phyloP scores from a whole-genome alignment of 2,329 filamentous ascomycete species.

The Colletotrichum eremochloae region DNA sequence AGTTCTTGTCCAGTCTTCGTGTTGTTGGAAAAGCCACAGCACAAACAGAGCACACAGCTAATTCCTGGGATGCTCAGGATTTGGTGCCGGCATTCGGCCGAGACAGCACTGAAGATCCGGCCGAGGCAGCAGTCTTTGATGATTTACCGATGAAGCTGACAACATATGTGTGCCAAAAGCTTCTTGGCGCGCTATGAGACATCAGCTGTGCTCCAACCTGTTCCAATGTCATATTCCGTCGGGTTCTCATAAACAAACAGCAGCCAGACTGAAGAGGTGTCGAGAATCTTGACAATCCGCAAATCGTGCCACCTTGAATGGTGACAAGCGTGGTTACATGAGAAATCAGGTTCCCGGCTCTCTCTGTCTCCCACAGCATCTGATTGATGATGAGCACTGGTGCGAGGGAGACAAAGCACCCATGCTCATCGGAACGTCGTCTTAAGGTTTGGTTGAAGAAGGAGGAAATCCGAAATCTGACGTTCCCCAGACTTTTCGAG shows the following conservation, averaged over 20 bases:
- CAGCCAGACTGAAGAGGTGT: background rate
- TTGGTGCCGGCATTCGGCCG: background rate
- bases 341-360: background rate
- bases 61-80: background rate
- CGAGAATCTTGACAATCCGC: background rate
- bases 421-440: conserved; percentile 2
- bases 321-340: background rate
- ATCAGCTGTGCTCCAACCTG: background rate
- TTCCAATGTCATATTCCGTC: background rate
- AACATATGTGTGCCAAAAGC: background rate
- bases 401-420: background rate
- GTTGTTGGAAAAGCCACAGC: background rate
- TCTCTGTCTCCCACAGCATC: background rate
- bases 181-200: background rate
- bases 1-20: background rate
- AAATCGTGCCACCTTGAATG: background rate
- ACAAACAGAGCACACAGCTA: background rate
- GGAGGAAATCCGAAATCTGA: background rate
- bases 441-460: conserved; percentile 19
- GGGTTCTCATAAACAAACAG: background rate
- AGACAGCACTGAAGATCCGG: background rate
- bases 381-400: background rate
- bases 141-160: background rate
- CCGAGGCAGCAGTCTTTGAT: background rate
- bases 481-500: conserved; percentile 36